Base-by-base conservation (phyloP, 2,329 filamentous ascomycete species). In the Talaromyces marneffei region DNA sequence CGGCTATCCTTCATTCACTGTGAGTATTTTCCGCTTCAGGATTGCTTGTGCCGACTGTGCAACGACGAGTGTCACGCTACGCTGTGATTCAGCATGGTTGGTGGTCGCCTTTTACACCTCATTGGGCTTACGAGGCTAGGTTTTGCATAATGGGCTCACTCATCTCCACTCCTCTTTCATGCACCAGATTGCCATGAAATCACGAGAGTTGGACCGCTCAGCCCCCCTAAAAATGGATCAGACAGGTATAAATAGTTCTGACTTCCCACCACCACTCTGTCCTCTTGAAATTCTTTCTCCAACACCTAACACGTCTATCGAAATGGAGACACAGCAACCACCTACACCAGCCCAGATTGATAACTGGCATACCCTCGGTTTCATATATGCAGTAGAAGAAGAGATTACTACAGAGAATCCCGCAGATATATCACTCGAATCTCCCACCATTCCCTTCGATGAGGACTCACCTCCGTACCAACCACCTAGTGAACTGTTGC, bases 251-350 rank as follows among this genome's bases (percentile, higher is more conserved):
- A 55, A 55, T 6, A 55, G 33, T 55, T 14, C 20, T 4, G 52
- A 55, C 33, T 55, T 55, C 31, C 52, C 33, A 27, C 52, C 52
- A 2, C 9, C 4, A 40, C 20, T 40, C 20, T 55, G 33, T 55
- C 33, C 3, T 44, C 20, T 4, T 40, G 52, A 55, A 27, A 55
- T 55, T 40, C 52, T 40, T 46, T 46, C 23, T 6, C 20, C 20
- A 46, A 27, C 20, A 46, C 20, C 42, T 16, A n/a, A 27, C 10
- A 46, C 18, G 35, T 18, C 39, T 42, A 42, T 42, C 39, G 39
- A 42, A 23, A 42, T 54, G 18, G n/a, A 37, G 50, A 55, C 52
- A 55, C 52, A 55, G 52, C 52, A 55, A 55, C 52, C 52, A 55
- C 52, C 33, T 39, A 55, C 23, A 55, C 20, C 33, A 55, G 52